Base-by-base conservation (phyloP, 2,329 filamentous ascomycete genomes). In the Boeremia lycopersici region DNA sequence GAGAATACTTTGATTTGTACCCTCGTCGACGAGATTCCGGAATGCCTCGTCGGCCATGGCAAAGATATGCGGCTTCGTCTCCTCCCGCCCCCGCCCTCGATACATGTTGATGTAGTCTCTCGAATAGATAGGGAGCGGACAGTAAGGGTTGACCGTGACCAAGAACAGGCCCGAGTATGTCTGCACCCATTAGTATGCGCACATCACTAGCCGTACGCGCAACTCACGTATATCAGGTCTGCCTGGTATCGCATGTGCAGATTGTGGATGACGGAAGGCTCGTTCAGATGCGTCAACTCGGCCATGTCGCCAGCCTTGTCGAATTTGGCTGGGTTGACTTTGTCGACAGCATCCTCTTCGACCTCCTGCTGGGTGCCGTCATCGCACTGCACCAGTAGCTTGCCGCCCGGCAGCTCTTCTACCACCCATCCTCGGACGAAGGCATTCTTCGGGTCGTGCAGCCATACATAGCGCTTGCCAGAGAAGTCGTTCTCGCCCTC, bases 261-360 rank as follows among this genome's bases (percentile, higher is more conserved):
- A 72, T 99, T 99, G 78, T 99, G 93, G 46, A 99, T 93, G 46
- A 99, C 95, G 0, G 95, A 98, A 19, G 93, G 90, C 78, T 99
- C 95, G 77, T 99, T 99, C 61, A 99, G 81, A 76, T 99, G 95
- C 6, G 95, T 99, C 70, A 99, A 84, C 75, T 99, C 95, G 23
- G 96, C 95, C 95, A 99, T 99, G 76, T 99, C 96, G 78, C 96
- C 92, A 61, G 93, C 93, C 78, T 97, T 99, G 84, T 99, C 95
- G 78, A 99, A 99, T 75, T 99, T 99, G 70, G 93, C 93, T 41
- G 95, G 95, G 77, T 99, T 99, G 80, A 99, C 96, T 78, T 97
- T 98, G 82, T 99, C 96, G 64, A 97, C 92, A 67, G 87, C 89
- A 67, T 98, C 93, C 46, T 85, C 79, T 63, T 93, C 88, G 45